Evolutionary conservation across 768 basidiomycete genomes (phyloP), one percentile per base, ranked within the genome.

Genomic region (Amanita pallidorosea): DNA sequence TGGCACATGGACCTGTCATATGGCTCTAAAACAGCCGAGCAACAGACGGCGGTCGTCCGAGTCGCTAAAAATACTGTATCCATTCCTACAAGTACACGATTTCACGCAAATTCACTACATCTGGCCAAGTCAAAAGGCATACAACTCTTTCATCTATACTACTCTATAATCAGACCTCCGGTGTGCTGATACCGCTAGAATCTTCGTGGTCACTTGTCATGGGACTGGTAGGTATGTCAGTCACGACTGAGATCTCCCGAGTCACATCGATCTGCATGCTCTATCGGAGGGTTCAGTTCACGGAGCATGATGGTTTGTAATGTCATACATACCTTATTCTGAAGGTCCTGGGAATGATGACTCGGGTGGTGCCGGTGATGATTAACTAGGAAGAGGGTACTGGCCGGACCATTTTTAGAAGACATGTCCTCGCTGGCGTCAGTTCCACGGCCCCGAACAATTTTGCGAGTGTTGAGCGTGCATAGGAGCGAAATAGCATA

Each of bases 381-480:
- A 54, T 55, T 60, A 40, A 64, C 58, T 54, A 63, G 47, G 52
- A 60, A 59, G 52, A 58, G 51, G 7, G 55, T 54, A 43, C 61
- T 54, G 15, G 57, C 31, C 18, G 25, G 17, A 52, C 54, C 33
- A 45, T 45, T 51, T 13, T 56, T 57, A 36, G 55, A 58, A 49
- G 53, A 60, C 13, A 55, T 59, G 22, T 55, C 58, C 8, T 56
- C 62, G 45, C 63, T 57, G 17, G 60, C 64, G 31, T 80, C 77
- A 1, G 77, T 75, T 11, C 77, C 78, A 43, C 69, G 70, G 4
- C 77, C 80, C 41, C 74, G 68, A 49, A 73, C 59, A 25, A 67
- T 67, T 53, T 70, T 66, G 13, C 80, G 73, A 13, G 81, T 82
- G 60, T 82, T 82, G 25, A 83, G 63, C 5, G 79, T 79, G 52